Base-by-base conservation (phyloP, 1,284 basidiomycete genomes). In the Mycosarcoma maydis region DNA sequence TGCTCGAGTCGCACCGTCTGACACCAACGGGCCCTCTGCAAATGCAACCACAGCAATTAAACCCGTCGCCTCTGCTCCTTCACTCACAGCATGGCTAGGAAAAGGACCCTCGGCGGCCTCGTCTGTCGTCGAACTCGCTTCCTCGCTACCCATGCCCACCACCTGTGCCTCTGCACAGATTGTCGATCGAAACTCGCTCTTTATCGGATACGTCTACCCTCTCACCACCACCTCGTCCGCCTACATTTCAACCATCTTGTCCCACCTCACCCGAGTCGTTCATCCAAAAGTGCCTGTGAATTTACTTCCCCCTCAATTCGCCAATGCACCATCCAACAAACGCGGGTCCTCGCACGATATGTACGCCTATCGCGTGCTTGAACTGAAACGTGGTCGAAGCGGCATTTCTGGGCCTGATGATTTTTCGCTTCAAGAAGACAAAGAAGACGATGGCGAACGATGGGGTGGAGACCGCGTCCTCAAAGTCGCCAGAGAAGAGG, bases 371-470 rank as follows among this genome's bases (percentile, higher is more conserved):
- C 72, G 77, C 17, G 67, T 75, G 9, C 34, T 80, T 27, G 61
- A 72, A 57, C 68, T 80, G 39, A 80, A 77, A 22, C 66, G 58
- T 9, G 78, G 73, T 0, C 60, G 80, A 4, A 53, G 52, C 4
- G 80, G 80, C 0, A 44, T 75, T 3, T 45, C 60, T 7, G 78
- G 78, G 2, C 76, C 78, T 3, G 69, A 62, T n/a, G 80, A 81
- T 44, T 81, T 71, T 50, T 64, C 70, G n/a, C 42, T 73, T 3
- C 72, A 64, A 19, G 73, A 81, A 34, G 77, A 71, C 0, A 53
- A 67, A 32, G 78, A 80, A 22, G 78, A 81, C 32, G 80, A 81
- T 46, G 80, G 80, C 1, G 80, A 81, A 42, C 49, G 67, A 16
- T 77, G 74, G 71, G 78, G 78, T 22, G 72, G 74, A 2, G 64